These are phyloP conservation scores for Purpureocillium takamizusanense DNA, from an alignment of 2,329 filamentous ascomycete genomes.

Conservation along the genomic window DNA sequence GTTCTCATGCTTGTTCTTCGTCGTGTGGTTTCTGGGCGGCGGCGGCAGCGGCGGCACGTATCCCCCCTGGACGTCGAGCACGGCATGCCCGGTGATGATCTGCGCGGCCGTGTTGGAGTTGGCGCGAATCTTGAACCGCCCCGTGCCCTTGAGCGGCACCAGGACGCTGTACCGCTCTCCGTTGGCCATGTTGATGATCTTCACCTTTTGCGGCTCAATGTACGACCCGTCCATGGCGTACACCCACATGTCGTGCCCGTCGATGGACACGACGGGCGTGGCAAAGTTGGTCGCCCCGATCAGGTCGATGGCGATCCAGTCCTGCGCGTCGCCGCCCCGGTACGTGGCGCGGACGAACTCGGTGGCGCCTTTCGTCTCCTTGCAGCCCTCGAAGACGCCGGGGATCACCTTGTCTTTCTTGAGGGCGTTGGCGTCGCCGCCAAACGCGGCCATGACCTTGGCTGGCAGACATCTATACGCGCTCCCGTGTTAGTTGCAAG, in stretches of 20 bases:
- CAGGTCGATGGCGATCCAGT: conserved; percentile 46
- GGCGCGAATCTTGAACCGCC: conserved; percentile 46
- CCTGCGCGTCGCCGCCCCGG: conserved; percentile 1
- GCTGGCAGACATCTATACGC: conserved; percentile 25
- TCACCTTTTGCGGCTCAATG: conserved; percentile 40
- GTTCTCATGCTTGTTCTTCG: too few species aligned
- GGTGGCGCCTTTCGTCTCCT: conserved; percentile 29
- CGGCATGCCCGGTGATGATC: conserved; percentile 42
- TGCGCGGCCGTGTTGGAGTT: conserved; percentile 40
- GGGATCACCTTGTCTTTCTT: conserved; percentile 27
- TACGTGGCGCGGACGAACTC: conserved; percentile 29
- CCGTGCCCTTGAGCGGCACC: conserved; percentile 20
- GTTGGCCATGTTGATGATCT: conserved; percentile 37
- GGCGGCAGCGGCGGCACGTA: too few species aligned
- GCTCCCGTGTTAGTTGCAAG: too few species aligned
- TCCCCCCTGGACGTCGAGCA: conserved; percentile 32
- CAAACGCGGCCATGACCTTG: conserved; percentile 27
- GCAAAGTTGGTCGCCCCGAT: conserved; percentile 41
- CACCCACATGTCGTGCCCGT: conserved; percentile 43
- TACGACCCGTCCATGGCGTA: conserved; percentile 46
- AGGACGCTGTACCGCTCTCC: conserved; percentile 45
- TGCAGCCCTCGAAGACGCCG: conserved; percentile 36
- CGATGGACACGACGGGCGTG: conserved; percentile 36
- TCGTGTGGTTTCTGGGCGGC: too few species aligned
- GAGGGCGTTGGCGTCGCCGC: conserved; percentile 13